Evolutionary conservation across 768 basidiomycete genomes (phyloP), one percentile per base, ranked within the genome.

Genomic region (Tylopilus plumbeoviolaceoides): DNA sequence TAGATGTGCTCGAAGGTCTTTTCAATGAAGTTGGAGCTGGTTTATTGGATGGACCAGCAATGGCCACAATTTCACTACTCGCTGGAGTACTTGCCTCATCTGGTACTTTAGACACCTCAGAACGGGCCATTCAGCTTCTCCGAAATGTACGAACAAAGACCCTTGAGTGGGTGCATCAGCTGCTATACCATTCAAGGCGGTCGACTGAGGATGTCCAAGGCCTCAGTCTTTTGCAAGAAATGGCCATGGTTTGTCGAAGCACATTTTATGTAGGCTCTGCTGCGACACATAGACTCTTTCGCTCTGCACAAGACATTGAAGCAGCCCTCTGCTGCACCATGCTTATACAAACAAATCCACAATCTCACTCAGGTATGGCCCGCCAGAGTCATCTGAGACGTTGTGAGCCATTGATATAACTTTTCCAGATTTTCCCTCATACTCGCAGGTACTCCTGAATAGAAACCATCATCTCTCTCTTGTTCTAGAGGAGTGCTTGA

Each of bases 191-290:
- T 17, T 56, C 62, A 15, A 9, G 21, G 1, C 36, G 8, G 30
- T 30, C 55, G 17, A 39, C 41, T 3, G 55, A 43, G 7, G 48
- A 57, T 4, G 59, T 23, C 1, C 23, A 64, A 2, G 20, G 59
- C 18, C 58, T 63, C 38, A 48, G 47, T 9, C 66, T 62, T 14
- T 55, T 75, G 21, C 65, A 70, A 31, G 72, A 74, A 41, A 63
- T 70, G 28, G 75, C 75, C 1, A 62, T 66, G 2, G 67, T 67
- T 12, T 79, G 78, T 58, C 66, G 77, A 21, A 60, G 64, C 18
- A 66, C 59, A 0, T 67, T 66, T 18, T 57, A 73, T 35, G 67
- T 69, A 0, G 67, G 60, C 38, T 33, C 53, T 50, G 5, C 45
- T 12, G 1, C 21, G 23, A 7, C n/a, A 23, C 23, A 30, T 11